Percentiles rank a stretch among this genome's conserved stretches.
These are phyloP conservation scores for Pilobolus umbonatus DNA, from an alignment of 192 early-diverging fungal genomes.

Conservation along the genomic window DNA sequence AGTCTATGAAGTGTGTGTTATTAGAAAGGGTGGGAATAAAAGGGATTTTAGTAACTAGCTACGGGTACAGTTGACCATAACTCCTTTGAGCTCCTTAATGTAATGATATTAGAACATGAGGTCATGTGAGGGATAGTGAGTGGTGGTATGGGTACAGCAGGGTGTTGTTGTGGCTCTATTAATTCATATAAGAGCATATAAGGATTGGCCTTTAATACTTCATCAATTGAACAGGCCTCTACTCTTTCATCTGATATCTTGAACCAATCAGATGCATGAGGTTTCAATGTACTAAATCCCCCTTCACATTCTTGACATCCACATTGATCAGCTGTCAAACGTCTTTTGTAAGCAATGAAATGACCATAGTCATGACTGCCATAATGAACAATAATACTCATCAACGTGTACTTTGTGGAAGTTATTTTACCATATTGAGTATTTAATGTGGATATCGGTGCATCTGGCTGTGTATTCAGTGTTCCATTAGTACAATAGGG, in stretches of 20 bases:
- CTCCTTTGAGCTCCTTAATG: too few species aligned
- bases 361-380: conserved; percentile 74
- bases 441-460: conserved; percentile 45
- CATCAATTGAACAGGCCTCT: conserved; percentile 47
- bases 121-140: too few species aligned
- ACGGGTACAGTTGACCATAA: too few species aligned
- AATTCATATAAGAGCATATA: conserved; percentile 65
- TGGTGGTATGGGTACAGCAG: too few species aligned
- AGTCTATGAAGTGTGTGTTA: too few species aligned
- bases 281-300: not conserved
- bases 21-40: too few species aligned
- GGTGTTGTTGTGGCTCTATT: too few species aligned
- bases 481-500: conserved; percentile 62
- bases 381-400: conserved; percentile 65
- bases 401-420: conserved; percentile 48
- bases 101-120: too few species aligned
- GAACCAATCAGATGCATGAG: conserved; percentile 52
- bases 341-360: conserved; percentile 70
- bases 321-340: conserved; percentile 19
- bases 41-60: too few species aligned
- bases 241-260: conserved; percentile 66
- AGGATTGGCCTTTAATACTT: conserved; percentile 62
- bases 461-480: conserved; percentile 47
- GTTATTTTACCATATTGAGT: not conserved
- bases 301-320: conserved; percentile 20